These are phyloP conservation scores for Anisodus tanguticus DNA, from an alignment of 257 asterid genomes.

Conservation along the genomic window DNA sequence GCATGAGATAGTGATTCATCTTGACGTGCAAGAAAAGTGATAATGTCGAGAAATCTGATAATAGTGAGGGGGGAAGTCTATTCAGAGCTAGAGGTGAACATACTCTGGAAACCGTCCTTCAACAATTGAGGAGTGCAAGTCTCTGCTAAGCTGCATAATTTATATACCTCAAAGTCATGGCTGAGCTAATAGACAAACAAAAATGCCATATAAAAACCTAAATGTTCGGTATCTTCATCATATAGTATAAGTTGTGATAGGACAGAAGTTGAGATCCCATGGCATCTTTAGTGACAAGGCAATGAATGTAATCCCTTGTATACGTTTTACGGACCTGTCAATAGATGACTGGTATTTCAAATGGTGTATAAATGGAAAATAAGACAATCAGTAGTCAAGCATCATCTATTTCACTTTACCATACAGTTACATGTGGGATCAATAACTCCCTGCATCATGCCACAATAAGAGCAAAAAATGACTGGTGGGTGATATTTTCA, in stretches of 20 bases:
- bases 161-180: conserved; percentile 34
- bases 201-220: neutral
- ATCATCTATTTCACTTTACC: conserved; percentile 49
- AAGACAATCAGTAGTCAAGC: neutral
- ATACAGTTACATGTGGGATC: conserved; percentile 85
- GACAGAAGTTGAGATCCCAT: conserved; percentile 97
- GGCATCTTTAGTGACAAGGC: conserved; percentile 95
- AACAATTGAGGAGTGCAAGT: conserved; percentile 79
- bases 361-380: neutral
- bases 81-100: conserved; percentile 33
- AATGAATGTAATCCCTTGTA: conserved; percentile 89
- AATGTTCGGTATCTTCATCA: conserved; percentile 72
- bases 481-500: neutral
- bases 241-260: conserved; percentile 84
- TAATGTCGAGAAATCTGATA: neutral
- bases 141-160: conserved; percentile 85
- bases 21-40: neutral
- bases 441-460: conserved; percentile 74
- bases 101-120: conserved; percentile 87
- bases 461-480: neutral
- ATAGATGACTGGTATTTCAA: neutral
- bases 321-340: conserved; percentile 85
- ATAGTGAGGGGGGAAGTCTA: neutral
- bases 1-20: neutral
- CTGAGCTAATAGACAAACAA: conserved; percentile 9